Evolutionary conservation across 2,329 filamentous ascomycete species (phyloP), one percentile per base, ranked within the genome.

Genomic region (Monilinia fructicola): DNA sequence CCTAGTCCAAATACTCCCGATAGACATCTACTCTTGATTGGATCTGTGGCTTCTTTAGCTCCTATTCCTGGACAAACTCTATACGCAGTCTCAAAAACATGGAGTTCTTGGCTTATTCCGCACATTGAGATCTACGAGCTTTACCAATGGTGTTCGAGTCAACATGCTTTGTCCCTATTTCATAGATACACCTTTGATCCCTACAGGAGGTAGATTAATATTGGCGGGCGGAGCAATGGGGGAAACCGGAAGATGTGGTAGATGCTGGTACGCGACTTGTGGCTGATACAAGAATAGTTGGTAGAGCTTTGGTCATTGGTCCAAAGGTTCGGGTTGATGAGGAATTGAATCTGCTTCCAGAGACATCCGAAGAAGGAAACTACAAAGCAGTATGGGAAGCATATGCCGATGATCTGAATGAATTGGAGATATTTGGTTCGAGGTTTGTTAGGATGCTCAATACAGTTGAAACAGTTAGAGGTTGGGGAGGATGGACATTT

Each of bases 91-190:
- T 82, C 85, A 54, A 91, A 91, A 91, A 75, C 88, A 91, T 76
- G 88, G 82, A 26, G 82, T 91, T 0, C 79, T 88, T 14, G 89
- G 88, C 0, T 78, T 90, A 44, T 90, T 88, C 76, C 82, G 88
- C 54, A 80, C 81, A 7, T 77, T 91, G 55, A 81, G 87, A 21
- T 75, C 79, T 4, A 82, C 82, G 0, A 78, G 82, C 2, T 80
- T 81, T 64, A 70, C 76, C 10, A 77, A 81, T 53, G 84, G 84
- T 31, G 78, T 90, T 53, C 81, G 89, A 54, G 79, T 89, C 67
- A 91, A 90, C 73, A 80, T 90, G 73, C 75, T 91, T n/a, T 83
- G 82, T 67, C 88, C 88, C 0, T 90, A 90, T 76, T 90, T 89
- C 75, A 81, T 84, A 72, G 83, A 87, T 71, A 88, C 85, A 18